phyloP scores from a whole-genome alignment of 2,329 filamentous ascomycete species.

The Neopestalotiopsis clavispora region DNA sequence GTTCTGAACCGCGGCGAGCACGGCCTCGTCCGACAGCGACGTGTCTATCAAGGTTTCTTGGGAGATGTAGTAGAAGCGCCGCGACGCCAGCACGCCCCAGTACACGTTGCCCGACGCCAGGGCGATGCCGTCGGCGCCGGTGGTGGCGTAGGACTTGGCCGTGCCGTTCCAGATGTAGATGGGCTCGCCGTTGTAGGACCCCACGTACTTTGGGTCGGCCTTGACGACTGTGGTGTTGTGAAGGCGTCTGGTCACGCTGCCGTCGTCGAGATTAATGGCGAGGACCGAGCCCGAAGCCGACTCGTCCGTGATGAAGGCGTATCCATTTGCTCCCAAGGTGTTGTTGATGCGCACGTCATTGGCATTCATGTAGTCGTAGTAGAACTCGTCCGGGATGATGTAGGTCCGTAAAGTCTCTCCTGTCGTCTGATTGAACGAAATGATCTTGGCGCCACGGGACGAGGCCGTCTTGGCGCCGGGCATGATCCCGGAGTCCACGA shows the following conservation, averaged over 20 bases:
- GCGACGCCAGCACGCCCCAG: conserved; percentile 45
- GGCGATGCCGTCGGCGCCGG: conserved; percentile 42
- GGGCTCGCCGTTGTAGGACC: conserved; percentile 39
- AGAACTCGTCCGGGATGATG: conserved; percentile 38
- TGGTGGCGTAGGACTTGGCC: conserved; percentile 32
- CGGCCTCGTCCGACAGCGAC: conserved; percentile 37
- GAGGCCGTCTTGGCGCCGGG: conserved; percentile 33
- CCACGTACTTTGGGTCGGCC: conserved; percentile 44
- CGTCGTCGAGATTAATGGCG: conserved; percentile 42
- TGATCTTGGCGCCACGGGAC: conserved; percentile 44
- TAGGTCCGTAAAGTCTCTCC: conserved; percentile 40
- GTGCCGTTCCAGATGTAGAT: conserved; percentile 43
- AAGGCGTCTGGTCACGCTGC: conserved; percentile 38
- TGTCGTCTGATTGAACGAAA: conserved; percentile 42
- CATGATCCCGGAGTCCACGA: conserved; percentile 45
- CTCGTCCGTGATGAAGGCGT: conserved; percentile 47
- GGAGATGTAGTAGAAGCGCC: conserved; percentile 45
- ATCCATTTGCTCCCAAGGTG: conserved; percentile 42
- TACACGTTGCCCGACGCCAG: conserved; percentile 45
- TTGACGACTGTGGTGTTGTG: conserved; percentile 42
- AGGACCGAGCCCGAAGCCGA: conserved; percentile 41
- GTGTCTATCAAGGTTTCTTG: conserved; percentile 39
- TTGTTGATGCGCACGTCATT: conserved; percentile 50
- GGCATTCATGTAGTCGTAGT: conserved; percentile 40
- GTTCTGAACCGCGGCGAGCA: conserved; percentile 40